Evolutionary conservation across 2,329 filamentous ascomycete species (phyloP).

Genomic region (Fonsecaea erecta): DNA sequence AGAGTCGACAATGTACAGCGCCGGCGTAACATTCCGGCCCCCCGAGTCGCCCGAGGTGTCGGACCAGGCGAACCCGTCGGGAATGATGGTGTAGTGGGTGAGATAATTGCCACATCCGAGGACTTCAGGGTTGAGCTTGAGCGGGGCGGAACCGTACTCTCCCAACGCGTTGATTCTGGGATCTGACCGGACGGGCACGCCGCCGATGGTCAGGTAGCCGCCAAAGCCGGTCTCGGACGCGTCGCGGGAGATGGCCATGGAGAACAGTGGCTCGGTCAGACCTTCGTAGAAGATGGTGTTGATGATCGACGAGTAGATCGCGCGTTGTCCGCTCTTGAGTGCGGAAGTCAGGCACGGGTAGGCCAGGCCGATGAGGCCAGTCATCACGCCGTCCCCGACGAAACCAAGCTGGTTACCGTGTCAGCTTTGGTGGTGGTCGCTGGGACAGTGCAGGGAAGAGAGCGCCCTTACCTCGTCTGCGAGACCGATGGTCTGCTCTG

Average conservation of each 20-base stretch:
- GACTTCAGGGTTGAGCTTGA: not conserved
- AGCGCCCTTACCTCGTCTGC: not conserved
- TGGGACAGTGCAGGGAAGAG: not conserved
- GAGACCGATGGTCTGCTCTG: not conserved
- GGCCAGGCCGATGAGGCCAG: not conserved
- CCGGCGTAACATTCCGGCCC: not conserved
- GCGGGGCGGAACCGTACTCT: not conserved
- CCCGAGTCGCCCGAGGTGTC: not conserved
- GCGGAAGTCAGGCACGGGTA: not conserved
- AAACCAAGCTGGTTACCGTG: not conserved
- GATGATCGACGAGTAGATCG: constrained; percentile 1
- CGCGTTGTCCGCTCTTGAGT: not conserved
- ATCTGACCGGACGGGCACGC: constrained; percentile 43
- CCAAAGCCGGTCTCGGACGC: constrained; percentile 51
- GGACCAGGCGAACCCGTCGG: not conserved
- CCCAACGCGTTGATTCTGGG: constrained; percentile 9
- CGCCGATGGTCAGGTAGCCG: constrained; percentile 51
- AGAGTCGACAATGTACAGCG: not conserved
- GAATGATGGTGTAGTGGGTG: not conserved
- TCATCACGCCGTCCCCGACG: not conserved
- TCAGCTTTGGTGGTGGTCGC: not conserved
- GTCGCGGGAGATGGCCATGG: constrained; percentile 45
- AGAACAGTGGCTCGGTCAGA: constrained; percentile 38
- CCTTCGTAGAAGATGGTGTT: constrained; percentile 27
- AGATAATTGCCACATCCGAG: not conserved